A percentile compares a stretch with the other conserved stretches of the same genome.
Conservation (phyloP, 768 basidiomycete genomes). For the Tricholoma flavovirens region DNA sequence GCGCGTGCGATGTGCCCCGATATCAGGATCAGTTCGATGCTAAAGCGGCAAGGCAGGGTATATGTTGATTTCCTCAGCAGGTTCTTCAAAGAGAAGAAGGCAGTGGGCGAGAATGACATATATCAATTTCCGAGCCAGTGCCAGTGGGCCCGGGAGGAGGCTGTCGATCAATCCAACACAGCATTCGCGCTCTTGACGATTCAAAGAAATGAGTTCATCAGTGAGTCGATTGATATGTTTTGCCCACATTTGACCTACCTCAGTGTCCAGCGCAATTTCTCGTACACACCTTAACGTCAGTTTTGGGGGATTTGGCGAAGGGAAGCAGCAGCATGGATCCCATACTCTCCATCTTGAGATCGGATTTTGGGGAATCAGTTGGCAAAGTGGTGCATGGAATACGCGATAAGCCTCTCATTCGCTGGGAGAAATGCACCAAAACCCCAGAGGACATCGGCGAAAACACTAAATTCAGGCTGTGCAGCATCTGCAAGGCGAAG, state of each 20-base stretch:
- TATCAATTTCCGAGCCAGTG: conserved; percentile 13
- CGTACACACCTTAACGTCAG: background rate
- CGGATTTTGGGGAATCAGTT: background rate
- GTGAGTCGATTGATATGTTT: conserved; percentile 2
- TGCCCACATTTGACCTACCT: too few species aligned
- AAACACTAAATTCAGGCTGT: conserved; percentile 16
- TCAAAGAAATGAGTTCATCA: conserved; percentile 15
- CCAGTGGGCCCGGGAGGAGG: conserved; percentile 17
- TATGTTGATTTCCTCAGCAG: background rate
- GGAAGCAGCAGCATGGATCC: background rate
- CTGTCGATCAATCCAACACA: background rate
- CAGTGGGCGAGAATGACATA: conserved; percentile 2
- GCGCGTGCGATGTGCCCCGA: conserved; percentile 15
- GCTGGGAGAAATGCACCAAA: conserved; percentile 16
- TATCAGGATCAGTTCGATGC: conserved; percentile 7
- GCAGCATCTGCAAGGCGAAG: conserved; percentile 16
- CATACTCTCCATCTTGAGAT: background rate
- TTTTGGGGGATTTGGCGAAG: background rate
- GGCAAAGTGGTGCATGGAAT: background rate
- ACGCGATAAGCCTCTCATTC: conserved; percentile 12
- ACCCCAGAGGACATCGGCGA: conserved; percentile 14
- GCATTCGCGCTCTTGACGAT: conserved; percentile 8
- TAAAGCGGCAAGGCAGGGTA: conserved; percentile 3
- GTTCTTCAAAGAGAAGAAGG: conserved; percentile 2
- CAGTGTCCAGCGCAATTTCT: conserved; percentile 7